Evolutionary conservation across 495 filamentous ascomycete species (phyloP), one percentile per base, ranked within the genome.

Genomic region (Baudoinia panamericana): DNA sequence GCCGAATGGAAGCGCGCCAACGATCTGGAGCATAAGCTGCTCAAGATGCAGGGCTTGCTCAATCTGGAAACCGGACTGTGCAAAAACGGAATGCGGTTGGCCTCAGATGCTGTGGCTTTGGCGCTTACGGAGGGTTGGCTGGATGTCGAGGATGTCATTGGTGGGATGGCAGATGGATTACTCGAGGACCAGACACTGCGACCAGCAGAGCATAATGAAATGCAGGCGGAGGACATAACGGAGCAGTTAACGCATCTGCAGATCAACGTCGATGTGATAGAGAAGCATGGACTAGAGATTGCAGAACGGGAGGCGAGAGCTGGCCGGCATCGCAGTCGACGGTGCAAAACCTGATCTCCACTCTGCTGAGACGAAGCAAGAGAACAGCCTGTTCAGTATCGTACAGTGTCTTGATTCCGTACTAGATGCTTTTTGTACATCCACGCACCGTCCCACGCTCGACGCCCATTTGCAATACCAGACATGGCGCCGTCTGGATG

Each of bases 91-190:
- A 24, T 59, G 36, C 32, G 46, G 17, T 48, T 43, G 35, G 57
- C 54, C 18, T 44, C 28, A 34, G 56, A 54, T 36, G 23, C 60
- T 30, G 58, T 60, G 9, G 56, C 41, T 21, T 21, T 54, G 36
- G 56, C 56, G 36, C n/a, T 62, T 16, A 32, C 32, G 46, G 48
- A 52, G 41, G 46, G 51, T 28, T 62, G 57, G 56, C 39, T 62
- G 39, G 43, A 33, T 1, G 45, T 39, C 5, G 56, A 36, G 41
- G 58, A 62, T 54, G 54, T 57, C 23, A 25, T 56, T 17, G 46
- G 42, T 3, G 30, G 17, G n/a, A n/a, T n/a, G n/a, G n/a, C n/a
- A n/a, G n/a, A n/a, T n/a, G n/a, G n/a, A n/a, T n/a, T n/a, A n/a
- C n/a, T n/a, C n/a, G n/a, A n/a, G n/a, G n/a, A n/a, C n/a, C 17